Conservation (phyloP, 148 eudicot species). For the Gaultheria prostrata region DNA sequence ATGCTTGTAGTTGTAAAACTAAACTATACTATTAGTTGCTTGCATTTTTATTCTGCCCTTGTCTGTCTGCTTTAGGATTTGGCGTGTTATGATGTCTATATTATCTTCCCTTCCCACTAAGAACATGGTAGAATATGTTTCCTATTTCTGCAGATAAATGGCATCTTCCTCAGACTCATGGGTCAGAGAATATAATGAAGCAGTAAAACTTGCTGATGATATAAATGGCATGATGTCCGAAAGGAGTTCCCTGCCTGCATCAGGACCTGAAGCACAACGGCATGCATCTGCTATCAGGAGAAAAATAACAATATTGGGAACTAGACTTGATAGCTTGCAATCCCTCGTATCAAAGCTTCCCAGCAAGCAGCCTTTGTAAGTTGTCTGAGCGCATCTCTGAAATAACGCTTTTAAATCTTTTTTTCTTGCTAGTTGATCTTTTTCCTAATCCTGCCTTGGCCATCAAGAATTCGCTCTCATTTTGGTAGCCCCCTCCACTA, state of each 20-base stretch:
- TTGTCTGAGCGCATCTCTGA: slow-evolving; percentile 1
- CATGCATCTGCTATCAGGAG: slow-evolving; percentile 76
- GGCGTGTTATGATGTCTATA: neutral
- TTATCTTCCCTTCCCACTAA: neutral
- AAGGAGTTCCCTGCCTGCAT: slow-evolving; percentile 45
- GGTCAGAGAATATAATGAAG: slow-evolving; percentile 84
- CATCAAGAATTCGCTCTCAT: neutral
- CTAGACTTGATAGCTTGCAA: slow-evolving; percentile 78
- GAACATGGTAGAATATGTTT: neutral
- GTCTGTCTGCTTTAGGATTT: slow-evolving; percentile 1
- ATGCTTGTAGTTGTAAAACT: neutral
- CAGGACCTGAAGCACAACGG: slow-evolving; percentile 76
- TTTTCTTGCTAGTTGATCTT: neutral
- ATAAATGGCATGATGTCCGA: slow-evolving; percentile 70
- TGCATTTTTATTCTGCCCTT: neutral
- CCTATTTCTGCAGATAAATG: slow-evolving; percentile 37
- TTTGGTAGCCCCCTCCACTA: neutral
- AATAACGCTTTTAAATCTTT: neutral
- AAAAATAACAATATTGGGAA: slow-evolving; percentile 84
- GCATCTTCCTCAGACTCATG: slow-evolving; percentile 71
- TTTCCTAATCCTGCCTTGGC: neutral
- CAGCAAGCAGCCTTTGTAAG: slow-evolving; percentile 72
- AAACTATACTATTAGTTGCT: neutral
- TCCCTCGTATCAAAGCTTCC: slow-evolving; percentile 69
- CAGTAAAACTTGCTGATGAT: slow-evolving; percentile 73